Evolutionary conservation across 768 basidiomycete species (phyloP).

Genomic region (Lactarius pseudohatsudake): DNA sequence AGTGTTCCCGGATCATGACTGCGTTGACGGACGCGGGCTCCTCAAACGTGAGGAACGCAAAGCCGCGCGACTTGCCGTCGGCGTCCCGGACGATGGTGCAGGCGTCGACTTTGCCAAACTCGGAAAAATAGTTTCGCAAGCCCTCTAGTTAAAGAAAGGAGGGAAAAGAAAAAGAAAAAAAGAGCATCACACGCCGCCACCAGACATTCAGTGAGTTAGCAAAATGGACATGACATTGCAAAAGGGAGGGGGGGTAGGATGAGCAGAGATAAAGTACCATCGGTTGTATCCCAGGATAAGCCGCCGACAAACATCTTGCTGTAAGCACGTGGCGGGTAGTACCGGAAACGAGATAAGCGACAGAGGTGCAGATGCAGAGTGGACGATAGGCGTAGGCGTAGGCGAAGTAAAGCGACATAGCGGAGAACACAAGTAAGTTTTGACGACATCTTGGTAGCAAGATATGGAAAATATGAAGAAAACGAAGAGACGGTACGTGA

Average conservation of each 20-base stretch:
- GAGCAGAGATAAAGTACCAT: slow-evolving; percentile 65
- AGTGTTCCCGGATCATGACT: slow-evolving; percentile 94
- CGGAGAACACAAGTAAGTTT: slow-evolving; percentile 28
- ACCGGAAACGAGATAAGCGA: slow-evolving; percentile 26
- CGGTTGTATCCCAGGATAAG: slow-evolving; percentile 99
- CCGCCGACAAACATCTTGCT: slow-evolving; percentile 99
- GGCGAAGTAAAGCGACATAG: slow-evolving; percentile 27
- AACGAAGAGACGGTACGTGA: slow-evolving; percentile 4
- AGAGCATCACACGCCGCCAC: slow-evolving; percentile 31
- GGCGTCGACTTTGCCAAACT: slow-evolving; percentile 96
- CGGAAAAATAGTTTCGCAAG: slow-evolving; percentile 84
- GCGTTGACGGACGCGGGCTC: slow-evolving; percentile 90
- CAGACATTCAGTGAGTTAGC: slow-evolving; percentile 47
- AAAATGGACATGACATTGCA: slow-evolving; percentile 35
- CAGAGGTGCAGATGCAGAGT: slow-evolving; percentile 29
- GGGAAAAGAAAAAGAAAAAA: not conserved
- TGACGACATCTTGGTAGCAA: slow-evolving; percentile 27
- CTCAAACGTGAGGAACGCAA: slow-evolving; percentile 96
- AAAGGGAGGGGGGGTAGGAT: slow-evolving; percentile 28
- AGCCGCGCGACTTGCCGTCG: slow-evolving; percentile 90
- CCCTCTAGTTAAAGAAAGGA: slow-evolving; percentile 49
- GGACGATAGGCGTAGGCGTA: slow-evolving; percentile 22
- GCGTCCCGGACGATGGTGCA: slow-evolving; percentile 99
- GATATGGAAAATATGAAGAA: slow-evolving; percentile 17
- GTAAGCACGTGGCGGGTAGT: slow-evolving; percentile 34